Conservation (phyloP, 345 rosid genomes). For the Salix brachista region DNA sequence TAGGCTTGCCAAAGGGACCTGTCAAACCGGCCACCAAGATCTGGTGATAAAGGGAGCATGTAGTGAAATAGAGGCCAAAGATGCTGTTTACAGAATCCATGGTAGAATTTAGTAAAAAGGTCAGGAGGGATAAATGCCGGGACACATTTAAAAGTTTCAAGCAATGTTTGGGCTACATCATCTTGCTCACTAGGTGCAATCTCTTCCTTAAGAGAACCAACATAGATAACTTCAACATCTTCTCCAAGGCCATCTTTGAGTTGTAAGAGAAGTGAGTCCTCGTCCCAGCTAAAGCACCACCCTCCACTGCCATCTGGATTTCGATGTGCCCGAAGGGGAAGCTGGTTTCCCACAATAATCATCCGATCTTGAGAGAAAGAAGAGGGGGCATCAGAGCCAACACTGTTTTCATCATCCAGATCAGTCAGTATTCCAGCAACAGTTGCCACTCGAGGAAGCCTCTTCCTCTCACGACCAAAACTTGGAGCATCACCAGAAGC, state of each 20-base stretch:
- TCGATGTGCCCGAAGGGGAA: slow-evolving; percentile 65
- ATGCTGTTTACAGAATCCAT: slow-evolving; percentile 91
- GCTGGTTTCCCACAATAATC: slow-evolving; percentile 93
- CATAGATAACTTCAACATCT: slow-evolving; percentile 82
- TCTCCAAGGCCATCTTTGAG: slow-evolving; percentile 90
- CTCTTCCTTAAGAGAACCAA: slow-evolving; percentile 79
- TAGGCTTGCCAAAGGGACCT: slow-evolving; percentile 91
- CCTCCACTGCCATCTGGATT: slow-evolving; percentile 41
- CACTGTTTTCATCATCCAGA: slow-evolving; percentile 75
- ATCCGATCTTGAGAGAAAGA: slow-evolving; percentile 69
- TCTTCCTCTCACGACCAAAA: slow-evolving; percentile 61
- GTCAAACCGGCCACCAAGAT: slow-evolving; percentile 83
- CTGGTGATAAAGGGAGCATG: slow-evolving; percentile 90
- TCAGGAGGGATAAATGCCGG: slow-evolving; percentile 83
- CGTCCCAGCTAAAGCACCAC: slow-evolving; percentile 81
- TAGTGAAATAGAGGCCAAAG: slow-evolving; percentile 95
- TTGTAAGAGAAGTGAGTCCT: slow-evolving; percentile 87
- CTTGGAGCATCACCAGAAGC: slow-evolving; percentile 60
- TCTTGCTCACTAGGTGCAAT: slow-evolving; percentile 65
- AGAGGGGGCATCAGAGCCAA: slow-evolving; percentile 81
- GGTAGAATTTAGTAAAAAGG: slow-evolving; percentile 73
- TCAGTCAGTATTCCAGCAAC: slow-evolving; percentile 77
- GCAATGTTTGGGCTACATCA: slow-evolving; percentile 71
- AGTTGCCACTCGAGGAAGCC: slow-evolving; percentile 90
- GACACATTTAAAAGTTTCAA: slow-evolving; percentile 87